These are phyloP conservation scores for Aureobasidium sp. DNA, from an alignment of 2,329 filamentous ascomycete species.

Conservation along the genomic window DNA sequence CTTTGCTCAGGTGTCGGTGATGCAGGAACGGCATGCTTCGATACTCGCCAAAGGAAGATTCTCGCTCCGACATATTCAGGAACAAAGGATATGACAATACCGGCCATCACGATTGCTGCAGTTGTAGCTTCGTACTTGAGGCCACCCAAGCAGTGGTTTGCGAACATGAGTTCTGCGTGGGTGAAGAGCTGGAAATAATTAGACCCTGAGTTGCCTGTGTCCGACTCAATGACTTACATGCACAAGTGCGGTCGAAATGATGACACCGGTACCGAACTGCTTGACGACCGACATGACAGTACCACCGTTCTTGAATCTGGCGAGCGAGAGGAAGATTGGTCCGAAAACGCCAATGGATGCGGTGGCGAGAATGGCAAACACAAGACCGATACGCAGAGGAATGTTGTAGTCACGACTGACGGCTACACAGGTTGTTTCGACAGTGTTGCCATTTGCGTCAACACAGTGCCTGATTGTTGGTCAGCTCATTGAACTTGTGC, in stretches of 20 bases:
- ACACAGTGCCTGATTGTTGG: constrained; percentile 47
- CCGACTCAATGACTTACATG: constrained; percentile 39
- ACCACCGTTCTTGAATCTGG: constrained; percentile 40
- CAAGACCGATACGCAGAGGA: constrained; percentile 56
- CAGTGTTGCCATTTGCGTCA: constrained; percentile 31
- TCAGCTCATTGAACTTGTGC: constrained; percentile 16
- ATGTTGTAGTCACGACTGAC: constrained; percentile 55
- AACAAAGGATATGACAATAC: constrained; percentile 62
- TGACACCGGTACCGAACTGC: constrained; percentile 63
- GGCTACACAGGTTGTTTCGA: constrained; percentile 36
- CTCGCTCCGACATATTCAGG: constrained; percentile 60
- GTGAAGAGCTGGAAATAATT: constrained; percentile 51
- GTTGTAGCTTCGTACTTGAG: constrained; percentile 61
- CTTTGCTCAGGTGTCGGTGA: not conserved
- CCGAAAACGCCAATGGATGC: constrained; percentile 60
- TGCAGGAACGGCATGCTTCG: not conserved
- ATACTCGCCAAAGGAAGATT: constrained; percentile 32
- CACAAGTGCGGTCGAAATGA: constrained; percentile 62
- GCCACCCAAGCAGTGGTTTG: constrained; percentile 57
- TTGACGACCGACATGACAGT: constrained; percentile 56
- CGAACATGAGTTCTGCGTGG: constrained; percentile 64
- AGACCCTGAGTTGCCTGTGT: not conserved
- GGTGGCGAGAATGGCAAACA: constrained; percentile 63
- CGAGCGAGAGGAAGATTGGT: constrained; percentile 54
- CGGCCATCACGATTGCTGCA: constrained; percentile 63